A percentile compares a stretch with the other conserved stretches of the same genome.
Evolutionary conservation across 331 rosid species (phyloP).

Genomic region (Phaseolus coccineus): DNA sequence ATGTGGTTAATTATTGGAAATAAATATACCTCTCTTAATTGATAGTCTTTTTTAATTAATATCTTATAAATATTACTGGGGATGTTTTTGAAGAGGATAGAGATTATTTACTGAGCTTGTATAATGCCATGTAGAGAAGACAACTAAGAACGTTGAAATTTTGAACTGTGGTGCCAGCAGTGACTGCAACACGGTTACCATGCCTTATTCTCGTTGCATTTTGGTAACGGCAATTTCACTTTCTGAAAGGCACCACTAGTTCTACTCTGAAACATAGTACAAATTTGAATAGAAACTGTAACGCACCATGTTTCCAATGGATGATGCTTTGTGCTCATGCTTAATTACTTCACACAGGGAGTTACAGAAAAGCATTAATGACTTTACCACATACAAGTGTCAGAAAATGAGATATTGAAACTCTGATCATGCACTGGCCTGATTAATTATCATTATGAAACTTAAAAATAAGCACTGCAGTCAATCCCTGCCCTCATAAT

Average conservation of each 20-base stretch:
- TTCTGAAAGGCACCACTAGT: background rate
- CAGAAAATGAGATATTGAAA: background rate
- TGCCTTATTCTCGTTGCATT: background rate
- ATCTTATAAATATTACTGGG: background rate
- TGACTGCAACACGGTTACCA: background rate
- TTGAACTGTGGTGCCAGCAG: background rate
- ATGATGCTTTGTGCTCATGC: background rate
- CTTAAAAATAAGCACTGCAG: too few species aligned
- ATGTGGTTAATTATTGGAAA: background rate
- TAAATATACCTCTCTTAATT: background rate
- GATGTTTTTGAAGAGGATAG: background rate
- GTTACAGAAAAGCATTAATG: constrained; percentile 11
- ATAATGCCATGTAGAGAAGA: background rate
- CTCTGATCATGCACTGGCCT: background rate
- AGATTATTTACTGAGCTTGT: background rate
- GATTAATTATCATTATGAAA: constrained; percentile 4
- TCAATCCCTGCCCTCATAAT: background rate
- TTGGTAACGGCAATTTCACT: background rate
- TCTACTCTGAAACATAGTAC: background rate
- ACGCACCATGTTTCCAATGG: background rate
- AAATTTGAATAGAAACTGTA: background rate
- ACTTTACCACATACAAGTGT: background rate
- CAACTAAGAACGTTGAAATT: background rate
- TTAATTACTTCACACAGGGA: background rate
- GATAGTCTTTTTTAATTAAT: background rate